phyloP scores from a whole-genome alignment of 176 grass and related monocot species.

The Oryza longistaminata region DNA sequence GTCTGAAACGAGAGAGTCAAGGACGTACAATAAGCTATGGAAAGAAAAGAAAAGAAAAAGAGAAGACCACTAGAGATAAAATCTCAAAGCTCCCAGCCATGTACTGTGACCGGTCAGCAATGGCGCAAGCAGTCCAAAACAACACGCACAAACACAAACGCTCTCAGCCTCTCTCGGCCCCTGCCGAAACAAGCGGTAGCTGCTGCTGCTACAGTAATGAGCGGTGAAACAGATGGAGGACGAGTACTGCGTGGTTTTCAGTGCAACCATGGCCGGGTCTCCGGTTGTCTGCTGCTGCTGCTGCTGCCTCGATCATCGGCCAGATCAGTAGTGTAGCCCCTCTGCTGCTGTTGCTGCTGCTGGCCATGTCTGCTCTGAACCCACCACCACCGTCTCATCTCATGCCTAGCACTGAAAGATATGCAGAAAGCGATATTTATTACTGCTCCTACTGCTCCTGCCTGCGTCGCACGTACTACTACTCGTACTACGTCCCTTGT shows the following conservation, averaged over 20 bases:
- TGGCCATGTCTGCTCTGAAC: neutral
- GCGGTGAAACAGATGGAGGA: slow-evolving; percentile 46
- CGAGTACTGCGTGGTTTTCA: slow-evolving; percentile 55
- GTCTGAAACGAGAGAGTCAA: slow-evolving; percentile 7
- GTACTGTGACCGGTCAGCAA: slow-evolving; percentile 31
- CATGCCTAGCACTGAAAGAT: slow-evolving; percentile 52
- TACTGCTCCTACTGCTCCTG: slow-evolving; percentile 30
- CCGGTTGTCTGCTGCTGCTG: slow-evolving; percentile 34
- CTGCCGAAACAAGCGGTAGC: slow-evolving; percentile 35
- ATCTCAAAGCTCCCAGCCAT: slow-evolving; percentile 31
- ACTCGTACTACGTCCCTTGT: neutral
- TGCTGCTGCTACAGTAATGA: slow-evolving; percentile 11
- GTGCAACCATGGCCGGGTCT: slow-evolving; percentile 39
- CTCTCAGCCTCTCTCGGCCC: slow-evolving; percentile 22
- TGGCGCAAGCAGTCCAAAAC: slow-evolving; percentile 48
- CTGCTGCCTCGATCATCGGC: slow-evolving; percentile 1
- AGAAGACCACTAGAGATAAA: slow-evolving; percentile 24
- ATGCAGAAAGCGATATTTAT: slow-evolving; percentile 39
- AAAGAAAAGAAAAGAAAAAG: neutral
- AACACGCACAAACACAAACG: slow-evolving; percentile 39
- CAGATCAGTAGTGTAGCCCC: neutral
- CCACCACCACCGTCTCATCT: slow-evolving; percentile 35
- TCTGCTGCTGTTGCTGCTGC: neutral
- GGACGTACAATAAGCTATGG: neutral
- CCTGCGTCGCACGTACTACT: neutral